phyloP scores from a whole-genome alignment of 2,329 filamentous ascomycete species.

The Pestalotiopsis sp. region DNA sequence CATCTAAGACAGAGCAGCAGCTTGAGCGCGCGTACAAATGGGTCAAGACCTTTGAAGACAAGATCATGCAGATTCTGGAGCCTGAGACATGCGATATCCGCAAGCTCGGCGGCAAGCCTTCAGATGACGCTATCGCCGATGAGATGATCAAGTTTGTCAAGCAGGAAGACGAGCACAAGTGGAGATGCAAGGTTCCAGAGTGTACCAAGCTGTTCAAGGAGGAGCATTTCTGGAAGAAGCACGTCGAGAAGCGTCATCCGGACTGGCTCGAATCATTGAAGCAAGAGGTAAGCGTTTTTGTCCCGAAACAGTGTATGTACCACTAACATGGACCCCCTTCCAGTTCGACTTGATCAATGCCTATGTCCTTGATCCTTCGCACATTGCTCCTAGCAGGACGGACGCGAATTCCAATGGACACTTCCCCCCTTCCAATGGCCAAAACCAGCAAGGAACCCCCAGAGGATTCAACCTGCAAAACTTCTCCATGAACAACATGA shows the following conservation, averaged over 20 bases:
- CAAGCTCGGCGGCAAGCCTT: constrained; percentile 86
- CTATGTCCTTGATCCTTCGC: constrained; percentile 91
- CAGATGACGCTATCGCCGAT: constrained; percentile 85
- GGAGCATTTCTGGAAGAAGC: constrained; percentile 96
- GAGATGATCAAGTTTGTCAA: constrained; percentile 89
- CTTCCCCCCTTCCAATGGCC: constrained; percentile 80
- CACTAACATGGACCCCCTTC: not conserved
- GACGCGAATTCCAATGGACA: constrained; percentile 96
- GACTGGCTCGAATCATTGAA: constrained; percentile 84
- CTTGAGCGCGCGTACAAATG: constrained; percentile 95
- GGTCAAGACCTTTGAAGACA: constrained; percentile 98
- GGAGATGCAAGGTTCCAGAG: constrained; percentile 92
- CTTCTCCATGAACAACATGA: constrained; percentile 63
- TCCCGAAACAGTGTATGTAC: not conserved
- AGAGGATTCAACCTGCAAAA: constrained; percentile 87
- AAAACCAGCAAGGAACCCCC: constrained; percentile 80
- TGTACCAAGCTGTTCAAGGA: constrained; percentile 98
- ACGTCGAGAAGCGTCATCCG: constrained; percentile 91
- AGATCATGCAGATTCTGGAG: constrained; percentile 89
- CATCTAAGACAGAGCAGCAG: constrained; percentile 84
- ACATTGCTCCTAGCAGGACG: constrained; percentile 90
- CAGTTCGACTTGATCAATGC: constrained; percentile 89
- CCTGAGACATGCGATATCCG: constrained; percentile 84
- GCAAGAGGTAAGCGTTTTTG: constrained; percentile 71
- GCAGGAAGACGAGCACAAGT: constrained; percentile 97